A percentile compares a stretch with the other conserved stretches of the same genome.
Conservation (phyloP, 2,329 filamentous ascomycete species). For the Furcasterigmium furcatum region DNA sequence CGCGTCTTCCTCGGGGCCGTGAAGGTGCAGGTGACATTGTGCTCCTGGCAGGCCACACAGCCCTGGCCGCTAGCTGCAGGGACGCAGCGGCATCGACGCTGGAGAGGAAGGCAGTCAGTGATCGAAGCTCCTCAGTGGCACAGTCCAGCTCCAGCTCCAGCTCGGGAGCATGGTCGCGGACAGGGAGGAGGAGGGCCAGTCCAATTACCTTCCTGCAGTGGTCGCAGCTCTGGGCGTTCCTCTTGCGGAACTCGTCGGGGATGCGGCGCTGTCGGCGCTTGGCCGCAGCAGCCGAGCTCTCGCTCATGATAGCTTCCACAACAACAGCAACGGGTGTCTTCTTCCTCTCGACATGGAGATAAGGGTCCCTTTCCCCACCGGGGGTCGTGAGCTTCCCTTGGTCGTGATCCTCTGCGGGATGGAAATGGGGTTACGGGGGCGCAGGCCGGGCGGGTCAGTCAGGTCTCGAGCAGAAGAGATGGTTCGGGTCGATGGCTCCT, state of each 20-base stretch:
- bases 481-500: not conserved
- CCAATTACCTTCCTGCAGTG: conserved; percentile 25
- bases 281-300: conserved; percentile 12
- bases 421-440: no score
- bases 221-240: conserved; percentile 30
- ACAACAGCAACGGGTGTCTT: no score
- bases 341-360: no score
- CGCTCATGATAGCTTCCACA: conserved; percentile 1
- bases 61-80: conserved; percentile 20
- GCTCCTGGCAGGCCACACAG: conserved; percentile 27
- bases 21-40: conserved; percentile 26
- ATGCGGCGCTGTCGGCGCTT: conserved; percentile 26
- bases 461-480: no score
- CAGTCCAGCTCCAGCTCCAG: no score
- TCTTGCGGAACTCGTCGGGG: conserved; percentile 29
- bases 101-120: conserved; percentile 3
- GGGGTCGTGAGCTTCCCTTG: no score
- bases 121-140: no score
- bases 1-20: conserved; percentile 29
- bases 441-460: no score
- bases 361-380: no score
- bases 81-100: conserved; percentile 32
- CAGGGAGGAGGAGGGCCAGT: not conserved
- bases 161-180: not conserved
- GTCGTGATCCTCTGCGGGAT: no score